Percentiles rank a stretch among this genome's conserved stretches.
phyloP scores from a whole-genome alignment of 2,329 filamentous ascomycete genomes.

The Fusarium chaquense region DNA sequence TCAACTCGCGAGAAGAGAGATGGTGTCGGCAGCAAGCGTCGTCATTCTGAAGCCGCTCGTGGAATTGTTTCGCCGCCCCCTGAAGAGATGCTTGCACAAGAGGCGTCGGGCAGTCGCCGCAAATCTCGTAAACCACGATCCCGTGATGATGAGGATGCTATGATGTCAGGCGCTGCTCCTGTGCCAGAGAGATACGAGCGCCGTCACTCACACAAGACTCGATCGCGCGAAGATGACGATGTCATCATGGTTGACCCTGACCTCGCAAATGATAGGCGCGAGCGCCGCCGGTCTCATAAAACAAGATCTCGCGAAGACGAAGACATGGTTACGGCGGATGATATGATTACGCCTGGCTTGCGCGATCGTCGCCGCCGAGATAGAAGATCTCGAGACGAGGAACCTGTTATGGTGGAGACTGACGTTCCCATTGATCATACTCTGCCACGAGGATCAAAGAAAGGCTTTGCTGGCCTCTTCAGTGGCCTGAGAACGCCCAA shows the following conservation, averaged over 20 bases:
- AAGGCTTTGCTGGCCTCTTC: constrained; percentile 71
- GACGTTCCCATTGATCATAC: constrained; percentile 51
- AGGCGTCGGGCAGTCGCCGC: constrained; percentile 56
- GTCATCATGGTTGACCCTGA: constrained; percentile 63
- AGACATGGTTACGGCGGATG: constrained; percentile 63
- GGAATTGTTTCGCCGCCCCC: constrained; percentile 79
- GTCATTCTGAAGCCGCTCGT: constrained; percentile 74
- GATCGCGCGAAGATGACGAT: constrained; percentile 54
- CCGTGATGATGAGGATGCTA: constrained; percentile 57
- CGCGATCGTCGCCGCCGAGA: constrained; percentile 53
- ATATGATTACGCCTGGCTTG: constrained; percentile 49
- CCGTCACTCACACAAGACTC: constrained; percentile 58
- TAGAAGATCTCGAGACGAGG: constrained; percentile 55
- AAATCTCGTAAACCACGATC: constrained; percentile 56
- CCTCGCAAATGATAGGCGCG: constrained; percentile 46
- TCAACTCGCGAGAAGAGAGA: constrained; percentile 74
- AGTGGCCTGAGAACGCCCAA: constrained; percentile 67
- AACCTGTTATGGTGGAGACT: constrained; percentile 55
- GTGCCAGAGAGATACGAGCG: constrained; percentile 49
- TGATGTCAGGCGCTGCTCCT: constrained; percentile 61
- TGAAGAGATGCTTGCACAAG: constrained; percentile 74
- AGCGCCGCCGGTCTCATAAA: constrained; percentile 61
- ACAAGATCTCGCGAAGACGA: constrained; percentile 49
- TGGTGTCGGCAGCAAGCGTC: constrained; percentile 68
- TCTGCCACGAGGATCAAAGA: constrained; percentile 59